Base-by-base conservation (phyloP, 2,329 filamentous ascomycete species). In the Aureobasidium sp. region DNA sequence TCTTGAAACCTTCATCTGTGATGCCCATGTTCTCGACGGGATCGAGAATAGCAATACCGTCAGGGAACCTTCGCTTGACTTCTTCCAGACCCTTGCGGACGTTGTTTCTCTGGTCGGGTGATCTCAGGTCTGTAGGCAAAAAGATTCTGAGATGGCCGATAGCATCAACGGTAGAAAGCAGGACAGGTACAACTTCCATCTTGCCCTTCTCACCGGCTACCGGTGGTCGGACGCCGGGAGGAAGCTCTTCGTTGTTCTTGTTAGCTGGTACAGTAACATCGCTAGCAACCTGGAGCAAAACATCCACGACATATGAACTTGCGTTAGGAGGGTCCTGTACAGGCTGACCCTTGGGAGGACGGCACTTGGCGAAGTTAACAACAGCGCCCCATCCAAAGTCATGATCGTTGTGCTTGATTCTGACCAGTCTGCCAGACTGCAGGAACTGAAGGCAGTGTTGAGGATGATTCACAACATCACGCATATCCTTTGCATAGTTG, bases 11-110 rank as follows among this genome's bases (percentile, higher is more conserved):
- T 1, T 96, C 91, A 69, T 97, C 94, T 4, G 82, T 87, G 69
- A 99, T 97, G 31, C 85, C 84, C 94, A 99, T 97, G 71, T 97
- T 92, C 74, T 97, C 92, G 42, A 99, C 87, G 0, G 94, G 94
- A 70, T 99, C 94, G 19, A 99, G 78, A 7, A 92, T 81, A 3
- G 94, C 88, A 62, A 99, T 79, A 3, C 94, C 94, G 70, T 99
- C 94, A 0, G 92, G 91, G 77, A 99, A 97, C 29, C 94, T 87
- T 67, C 85, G 85, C 74, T 89, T 84, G 17, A 96, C 87, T 74
- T 97, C 93, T 45, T 85, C 82, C 31, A 97, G 75, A 4, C 82
- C 75, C 70, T 87, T 89, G 60, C 83, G 81, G 35, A 88, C 80
- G 1, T 81, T 82, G 66, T 89, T 89, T 62, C 87, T 84, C 53